Percentiles rank a stretch among this genome's conserved stretches.
These are phyloP conservation scores for Suillus americanus DNA, from an alignment of 768 basidiomycete species.

Conservation along the genomic window DNA sequence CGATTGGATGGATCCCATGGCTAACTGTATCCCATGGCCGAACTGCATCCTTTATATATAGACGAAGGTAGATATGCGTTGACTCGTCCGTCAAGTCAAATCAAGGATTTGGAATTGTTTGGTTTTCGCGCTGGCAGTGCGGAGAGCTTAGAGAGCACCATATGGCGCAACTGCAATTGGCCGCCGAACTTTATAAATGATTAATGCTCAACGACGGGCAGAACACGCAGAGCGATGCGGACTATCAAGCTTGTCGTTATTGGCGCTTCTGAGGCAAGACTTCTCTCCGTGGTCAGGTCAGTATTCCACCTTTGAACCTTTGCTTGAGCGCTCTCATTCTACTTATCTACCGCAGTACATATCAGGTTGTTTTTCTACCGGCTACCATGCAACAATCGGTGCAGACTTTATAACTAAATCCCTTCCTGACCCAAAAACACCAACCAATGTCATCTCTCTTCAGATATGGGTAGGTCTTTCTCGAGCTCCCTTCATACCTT, in stretches of 20 bases:
- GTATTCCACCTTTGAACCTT: slow-evolving; percentile 12
- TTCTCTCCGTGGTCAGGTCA: slow-evolving; percentile 70
- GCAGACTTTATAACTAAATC: slow-evolving; percentile 86
- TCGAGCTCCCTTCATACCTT: not conserved
- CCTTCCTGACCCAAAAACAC: slow-evolving; percentile 55
- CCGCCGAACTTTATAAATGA: not conserved
- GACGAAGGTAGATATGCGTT: too few species aligned
- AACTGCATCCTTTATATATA: too few species aligned
- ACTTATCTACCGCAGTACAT: slow-evolving; percentile 56
- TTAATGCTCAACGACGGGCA: slow-evolving; percentile 2
- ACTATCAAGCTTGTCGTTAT: slow-evolving; percentile 83
- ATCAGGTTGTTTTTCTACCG: slow-evolving; percentile 69
- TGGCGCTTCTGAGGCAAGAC: slow-evolving; percentile 84
- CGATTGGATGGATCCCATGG: too few species aligned
- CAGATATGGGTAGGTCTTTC: slow-evolving; percentile 59
- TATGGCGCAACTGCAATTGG: not conserved
- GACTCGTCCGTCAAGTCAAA: too few species aligned
- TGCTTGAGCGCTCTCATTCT: not conserved
- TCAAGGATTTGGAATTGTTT: slow-evolving; percentile 21
- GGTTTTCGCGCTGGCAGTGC: not conserved
- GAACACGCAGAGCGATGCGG: slow-evolving; percentile 43
- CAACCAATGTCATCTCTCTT: slow-evolving; percentile 59
- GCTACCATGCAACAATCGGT: slow-evolving; percentile 84
- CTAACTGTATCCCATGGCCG: too few species aligned
- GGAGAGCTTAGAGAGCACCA: not conserved